Evolutionary conservation across 1,284 basidiomycete genomes (phyloP), one percentile per base, ranked within the genome.

Genomic region (Fomitiporia mediterranea): DNA sequence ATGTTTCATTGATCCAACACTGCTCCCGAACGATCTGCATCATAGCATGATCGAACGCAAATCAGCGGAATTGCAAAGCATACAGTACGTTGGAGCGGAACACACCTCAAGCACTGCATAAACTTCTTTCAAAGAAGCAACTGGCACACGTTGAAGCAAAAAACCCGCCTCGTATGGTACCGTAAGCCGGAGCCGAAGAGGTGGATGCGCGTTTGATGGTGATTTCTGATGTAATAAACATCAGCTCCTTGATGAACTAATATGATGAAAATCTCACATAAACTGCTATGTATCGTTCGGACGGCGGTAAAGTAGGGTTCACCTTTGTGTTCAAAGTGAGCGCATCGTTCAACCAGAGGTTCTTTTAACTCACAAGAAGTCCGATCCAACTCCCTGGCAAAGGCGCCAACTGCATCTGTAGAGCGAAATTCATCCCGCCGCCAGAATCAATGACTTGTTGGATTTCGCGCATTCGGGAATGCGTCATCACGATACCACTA

Each of bases 81-180:
- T 15, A 25, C 30, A 47, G 44, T 35, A 54, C 19, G 40, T 46
- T n/a, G 25, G 17, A 53, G 52, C 43, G 43, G 15, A 17, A 9
- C 1, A 13, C 64, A 84, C 86, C 72, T 90, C 86, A 21, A 90
- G 66, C 47, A 89, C 77, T 4, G 77, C 82, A 79, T 82, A 86
- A 2, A 86, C 79, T 63, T 90, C 82, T 62, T 79, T 82, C 66
- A 88, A 74, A 34, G 74, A 86, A 53, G 78, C 79, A 8, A 90
- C 85, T 2, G 82, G 85, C 2, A 89, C 74, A 56, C 77, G 76
- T 60, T 87, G 80, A 7, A 91, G 74, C 4, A 82, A 61, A 62
- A 88, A 89, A 0, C 87, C 87, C 2, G 86, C 82, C 63, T 90
- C 87, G 55, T 82, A 79, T 0, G 86, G 85, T 2, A 78, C 70